Evolutionary conservation across 2,329 filamentous ascomycete genomes (phyloP), one percentile per base, ranked within the genome.

Genomic region (Mariannaea sp.): DNA sequence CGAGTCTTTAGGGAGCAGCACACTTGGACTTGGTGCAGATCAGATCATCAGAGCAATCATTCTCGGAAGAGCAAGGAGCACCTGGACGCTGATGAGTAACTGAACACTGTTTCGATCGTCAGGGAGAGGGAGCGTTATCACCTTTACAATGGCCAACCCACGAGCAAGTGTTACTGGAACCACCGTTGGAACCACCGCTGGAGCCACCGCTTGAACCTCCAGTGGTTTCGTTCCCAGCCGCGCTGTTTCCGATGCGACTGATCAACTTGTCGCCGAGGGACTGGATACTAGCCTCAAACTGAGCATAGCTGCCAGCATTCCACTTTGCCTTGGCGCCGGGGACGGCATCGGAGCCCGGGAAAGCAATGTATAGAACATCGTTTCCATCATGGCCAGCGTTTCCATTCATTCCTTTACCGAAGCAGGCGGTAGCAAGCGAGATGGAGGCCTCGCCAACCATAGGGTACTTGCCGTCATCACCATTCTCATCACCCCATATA

Each of bases 301-400:
- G 73, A 7, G 69, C 68, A 19, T 72, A 78, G 55, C 68, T 76
- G 7, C 66, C 64, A 0, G 83, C 81, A 7, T 71, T 70, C 84
- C 84, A 88, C 24, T 77, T 71, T 0, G 84, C 84, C 16, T 75
- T 75, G 2, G 69, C 65, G 10, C 83, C 83, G 0, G 83, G 82
- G 1, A 85, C 80, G 1, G 85, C 83, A 5, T 80, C 76, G 0
- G 68, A 51, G 2, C 83, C 83, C 0, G 73, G 73, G 62, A 88
- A 88, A 0, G 81, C 85, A 42, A 88, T 74, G 67, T 81, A 87
- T 27, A 88, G 68, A 0, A 87, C 81, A 65, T 88, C 83, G 27
- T 82, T 75, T 13, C 73, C 68, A 32, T 75, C 75, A 65, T 87
- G 78, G 1, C 85, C 84, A 48, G 69, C 73, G 65, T 85, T 71